Conservation (phyloP, 176 grass and related monocot species). For the Calamus simplicifolius region DNA sequence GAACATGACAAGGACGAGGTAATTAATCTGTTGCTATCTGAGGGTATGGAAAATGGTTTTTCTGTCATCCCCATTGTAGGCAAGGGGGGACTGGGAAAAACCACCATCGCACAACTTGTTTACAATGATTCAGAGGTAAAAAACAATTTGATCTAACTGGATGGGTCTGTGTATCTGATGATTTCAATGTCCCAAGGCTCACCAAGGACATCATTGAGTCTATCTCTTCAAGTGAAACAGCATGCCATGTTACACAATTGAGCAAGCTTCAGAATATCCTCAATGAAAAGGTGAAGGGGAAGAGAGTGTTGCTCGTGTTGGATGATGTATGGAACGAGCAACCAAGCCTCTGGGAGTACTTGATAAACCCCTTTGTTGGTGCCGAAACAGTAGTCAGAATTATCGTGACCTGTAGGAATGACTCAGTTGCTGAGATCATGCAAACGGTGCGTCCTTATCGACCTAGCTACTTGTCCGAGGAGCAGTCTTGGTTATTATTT, state of each 20-base stretch:
- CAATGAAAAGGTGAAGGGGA: not conserved
- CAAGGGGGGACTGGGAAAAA: constrained; percentile 46
- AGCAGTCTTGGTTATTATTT: constrained; percentile 32
- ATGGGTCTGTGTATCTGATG: constrained; percentile 36
- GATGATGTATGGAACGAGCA: constrained; percentile 33
- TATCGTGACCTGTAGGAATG: constrained; percentile 34
- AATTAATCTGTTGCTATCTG: constrained; percentile 3
- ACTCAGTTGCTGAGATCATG: constrained; percentile 21
- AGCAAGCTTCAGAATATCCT: constrained; percentile 15
- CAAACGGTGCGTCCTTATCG: not conserved
- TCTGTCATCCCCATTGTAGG: constrained; percentile 30
- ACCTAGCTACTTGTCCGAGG: constrained; percentile 12
- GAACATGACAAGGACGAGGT: constrained; percentile 19
- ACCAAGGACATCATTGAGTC: constrained; percentile 11
- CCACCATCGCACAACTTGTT: constrained; percentile 37
- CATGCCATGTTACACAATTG: not conserved
- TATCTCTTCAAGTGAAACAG: not conserved
- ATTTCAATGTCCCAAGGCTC: constrained; percentile 31
- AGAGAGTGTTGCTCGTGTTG: constrained; percentile 30
- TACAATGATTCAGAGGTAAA: constrained; percentile 20
- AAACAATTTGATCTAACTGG: constrained; percentile 10
- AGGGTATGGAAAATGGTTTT: not conserved
- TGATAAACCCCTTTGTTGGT: constrained; percentile 1
- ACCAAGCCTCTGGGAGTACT: constrained; percentile 10
- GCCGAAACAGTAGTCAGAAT: constrained; percentile 18